Evolutionary conservation across 1,139 yeast genomes (phyloP), one percentile per base, ranked within the genome.

Genomic region (Pichia sp.): DNA sequence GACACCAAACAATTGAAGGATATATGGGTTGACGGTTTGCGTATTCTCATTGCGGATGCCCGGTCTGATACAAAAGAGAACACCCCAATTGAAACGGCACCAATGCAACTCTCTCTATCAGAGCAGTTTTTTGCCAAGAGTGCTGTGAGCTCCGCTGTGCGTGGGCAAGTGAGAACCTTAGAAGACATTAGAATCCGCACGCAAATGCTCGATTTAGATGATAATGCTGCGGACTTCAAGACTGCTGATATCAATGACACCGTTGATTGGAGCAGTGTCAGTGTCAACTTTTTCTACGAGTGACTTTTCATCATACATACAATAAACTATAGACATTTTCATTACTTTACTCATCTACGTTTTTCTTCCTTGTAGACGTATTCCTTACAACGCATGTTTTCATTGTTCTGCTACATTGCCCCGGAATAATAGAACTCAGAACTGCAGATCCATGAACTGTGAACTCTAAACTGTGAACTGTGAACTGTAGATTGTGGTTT

Each of bases 11-110:
- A 80, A 35, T 71, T 75, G 41, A 77, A 82, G 35, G 74, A 72
- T 40, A 75, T 79, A 10, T 85, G 94, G 93, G 64, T 80, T 31
- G 94, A 85, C 58, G 95, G 94, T 1, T 58, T 85, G 39, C 76
- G 74, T 53, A 66, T 84, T 69, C 63, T 82, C 47, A 37, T 50
- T 16, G 46, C 50, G 16, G 46, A 48, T 11, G 46, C 40, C 13
- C 59, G 62, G 27, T 6, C 27, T 3, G 35, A 33, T 14, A 18
- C 9, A 22, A 18, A 22, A 11, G 23, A 2, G 6, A 18, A 10
- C 11, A 4, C 26, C 10, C 15, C 19, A 20, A 14, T 29, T 12
- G 34, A 30, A 12, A 27, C 23, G 16, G 4, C 31, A 4, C 18
- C 40, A 14, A 37, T 40, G 43, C 27, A 34, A 23, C 29, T 29